Evolutionary conservation across 2,329 filamentous ascomycete species (phyloP).

Genomic region (Teratosphaeriaceae sp.): DNA sequence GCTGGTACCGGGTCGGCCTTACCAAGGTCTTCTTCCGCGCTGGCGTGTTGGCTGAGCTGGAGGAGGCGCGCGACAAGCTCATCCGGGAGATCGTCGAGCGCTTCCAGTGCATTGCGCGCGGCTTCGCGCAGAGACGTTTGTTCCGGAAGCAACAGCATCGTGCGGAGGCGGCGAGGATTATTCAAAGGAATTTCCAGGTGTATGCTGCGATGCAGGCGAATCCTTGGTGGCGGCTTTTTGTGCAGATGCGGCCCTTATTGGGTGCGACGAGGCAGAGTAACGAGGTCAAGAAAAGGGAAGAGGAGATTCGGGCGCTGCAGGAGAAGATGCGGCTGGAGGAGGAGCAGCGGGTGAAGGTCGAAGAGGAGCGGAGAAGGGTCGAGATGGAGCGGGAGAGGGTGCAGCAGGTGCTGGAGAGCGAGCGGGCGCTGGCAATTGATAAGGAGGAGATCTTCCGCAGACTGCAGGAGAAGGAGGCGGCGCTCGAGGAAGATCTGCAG

Average conservation of each 20-base stretch:
- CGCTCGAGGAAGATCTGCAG: constrained; percentile 86
- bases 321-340: constrained; percentile 74
- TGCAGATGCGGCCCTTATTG: constrained; percentile 90
- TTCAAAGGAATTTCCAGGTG: constrained; percentile 88
- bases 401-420: constrained; percentile 90
- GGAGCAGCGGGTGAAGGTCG: constrained; percentile 67
- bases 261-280: constrained; percentile 86
- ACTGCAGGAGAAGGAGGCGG: constrained; percentile 83
- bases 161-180: constrained; percentile 87
- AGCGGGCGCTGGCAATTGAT: constrained; percentile 88
- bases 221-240: constrained; percentile 95
- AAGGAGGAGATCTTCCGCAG: constrained; percentile 99
- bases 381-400: constrained; percentile 83
- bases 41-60: constrained; percentile 89
- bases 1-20: constrained; percentile 85
- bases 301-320: constrained; percentile 83
- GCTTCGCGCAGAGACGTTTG: constrained; percentile 79
- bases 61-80: constrained; percentile 87
- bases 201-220: constrained; percentile 86
- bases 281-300: constrained; percentile 91
- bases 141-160: constrained; percentile 92
- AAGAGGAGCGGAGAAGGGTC: constrained; percentile 84
- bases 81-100: constrained; percentile 90
- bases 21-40: constrained; percentile 98
- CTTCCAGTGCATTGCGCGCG: constrained; percentile 88